phyloP scores from a whole-genome alignment of 257 asterid species.

The Handroanthus guayacan region DNA sequence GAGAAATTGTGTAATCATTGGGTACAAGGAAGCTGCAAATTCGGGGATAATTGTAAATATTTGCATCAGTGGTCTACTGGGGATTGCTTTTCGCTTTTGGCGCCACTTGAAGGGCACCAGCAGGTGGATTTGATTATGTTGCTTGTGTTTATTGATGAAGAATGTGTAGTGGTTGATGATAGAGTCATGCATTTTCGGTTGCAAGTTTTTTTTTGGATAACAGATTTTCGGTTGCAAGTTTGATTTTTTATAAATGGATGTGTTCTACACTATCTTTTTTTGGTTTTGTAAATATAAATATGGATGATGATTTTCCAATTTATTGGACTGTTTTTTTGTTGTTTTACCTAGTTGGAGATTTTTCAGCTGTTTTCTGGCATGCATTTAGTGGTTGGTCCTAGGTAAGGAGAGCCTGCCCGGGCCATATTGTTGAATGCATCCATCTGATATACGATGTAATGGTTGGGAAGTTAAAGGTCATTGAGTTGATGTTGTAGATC shows the following conservation, averaged over 20 bases:
- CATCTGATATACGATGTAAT: background rate
- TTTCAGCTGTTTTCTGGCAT: background rate
- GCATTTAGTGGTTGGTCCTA: background rate
- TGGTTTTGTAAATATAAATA: background rate
- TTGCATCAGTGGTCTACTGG: slow-evolving; percentile 71
- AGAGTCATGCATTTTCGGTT: background rate
- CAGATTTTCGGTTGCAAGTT: no score
- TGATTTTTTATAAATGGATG: background rate
- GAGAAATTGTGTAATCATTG: slow-evolving; percentile 60
- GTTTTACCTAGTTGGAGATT: slow-evolving; percentile 15
- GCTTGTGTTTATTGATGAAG: background rate
- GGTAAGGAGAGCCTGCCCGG: background rate
- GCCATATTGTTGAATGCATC: background rate
- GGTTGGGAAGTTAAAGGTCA: background rate
- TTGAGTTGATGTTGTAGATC: no score
- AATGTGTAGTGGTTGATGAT: background rate
- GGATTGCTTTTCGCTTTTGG: slow-evolving; percentile 56
- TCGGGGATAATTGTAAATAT: slow-evolving; percentile 55
- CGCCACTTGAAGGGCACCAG: slow-evolving; percentile 71
- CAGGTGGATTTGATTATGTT: slow-evolving; percentile 43
- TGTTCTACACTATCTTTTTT: background rate
- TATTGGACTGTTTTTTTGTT: background rate
- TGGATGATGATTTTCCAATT: background rate
- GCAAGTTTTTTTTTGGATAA: background rate
- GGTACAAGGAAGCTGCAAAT: slow-evolving; percentile 60